Evolutionary conservation across 441 rosid species (phyloP), one percentile per base, ranked within the genome.

Genomic region (Corymbia calophylla): DNA sequence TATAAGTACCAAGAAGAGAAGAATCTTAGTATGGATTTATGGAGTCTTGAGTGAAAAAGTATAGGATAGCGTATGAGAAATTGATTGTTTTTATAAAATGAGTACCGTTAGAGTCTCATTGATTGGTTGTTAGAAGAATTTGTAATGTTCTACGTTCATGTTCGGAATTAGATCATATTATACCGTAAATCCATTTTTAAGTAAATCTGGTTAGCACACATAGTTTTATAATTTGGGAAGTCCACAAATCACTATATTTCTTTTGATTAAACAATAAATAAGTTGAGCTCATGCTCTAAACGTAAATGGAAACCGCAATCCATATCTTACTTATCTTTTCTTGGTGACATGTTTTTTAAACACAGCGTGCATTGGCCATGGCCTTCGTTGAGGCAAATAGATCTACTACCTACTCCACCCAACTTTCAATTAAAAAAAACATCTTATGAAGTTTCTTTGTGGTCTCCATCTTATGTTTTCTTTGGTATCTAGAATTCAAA

Each of bases 401-500:
- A 35, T 35, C 39, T 35, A 35, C 62, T 56, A 0, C 29, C 29
- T 0, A 29, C 62, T 56, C 62, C 62, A 56, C 62, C 73, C 1
- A 66, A 0, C 18, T 31, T 68, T 17, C 21, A 17, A 9, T 0
- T 3, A 64, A 16, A 11, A 58, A 58, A 60, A n/a, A 6, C 18
- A 31, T 66, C 39, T 31, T 31, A 31, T 31, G 3, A 66, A 66
- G 7, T 68, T 68, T 35, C 0, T 17, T 68, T 9, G 21, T 3
- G 5, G 80, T 68, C 80, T 68, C 44, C 25, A 17, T 32, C 44
- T 18, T 68, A 68, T 68, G 47, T 32, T 68, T 5, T 1, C 12
- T 4, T 9, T 17, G 13, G 13, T 68, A 35, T 0, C 80, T 32
- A 68, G 44, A 32, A 32, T 16, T 68, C 77, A 17, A 68, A 18